Base-by-base conservation (phyloP, 805 yeast species). In the Ogataea chonburiensis region DNA sequence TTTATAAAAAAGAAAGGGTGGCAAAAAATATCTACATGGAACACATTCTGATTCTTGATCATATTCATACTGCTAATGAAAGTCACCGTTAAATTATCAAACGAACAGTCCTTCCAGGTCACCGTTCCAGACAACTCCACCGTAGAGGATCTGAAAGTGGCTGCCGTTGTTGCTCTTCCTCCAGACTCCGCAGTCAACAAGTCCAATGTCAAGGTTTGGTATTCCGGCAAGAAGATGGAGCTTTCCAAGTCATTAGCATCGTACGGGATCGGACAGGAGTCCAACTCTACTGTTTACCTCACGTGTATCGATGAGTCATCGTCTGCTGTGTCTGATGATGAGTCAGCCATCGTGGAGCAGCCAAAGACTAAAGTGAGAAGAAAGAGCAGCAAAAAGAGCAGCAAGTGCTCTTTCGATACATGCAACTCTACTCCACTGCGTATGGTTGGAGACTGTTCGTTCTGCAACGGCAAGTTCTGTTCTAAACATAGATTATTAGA, bases 401-500 rank as follows among this genome's bases (percentile, higher is more conserved):
- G 47, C 42, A 64, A 60, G 42, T 75, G 81, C 59, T 64, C 79
- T 15, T 77, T 77, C 58, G 61, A 60, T 20, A 53, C 66, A 18
- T 87, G 96, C 63, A 67, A 72, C 14, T 70, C 81, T n/a, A 66
- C 75, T 9, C 86, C 89, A 1, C 63, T 75, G 31, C 64, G 79
- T 48, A 70, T 75, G 68, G 79, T 86, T 28, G 96, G 96, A 31
- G 88, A 81, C 58, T 87, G 96, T 60, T 73, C 79, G 36, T 83
- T 80, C 56, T 87, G 96, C 60, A 75, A 76, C 31, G 94, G 95
- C 28, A 82, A 81, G 53, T 87, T 77, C 60, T 87, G 96, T 61
- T 81, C 91, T 20, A 82, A 83, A 53, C 96, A 87, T 64, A 73
- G 96, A 38, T 68, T 87, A 38, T 68, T 88, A 64, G 96, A 87